Conservation (phyloP, 148 eudicot species). For the Persicaria maculosa region DNA sequence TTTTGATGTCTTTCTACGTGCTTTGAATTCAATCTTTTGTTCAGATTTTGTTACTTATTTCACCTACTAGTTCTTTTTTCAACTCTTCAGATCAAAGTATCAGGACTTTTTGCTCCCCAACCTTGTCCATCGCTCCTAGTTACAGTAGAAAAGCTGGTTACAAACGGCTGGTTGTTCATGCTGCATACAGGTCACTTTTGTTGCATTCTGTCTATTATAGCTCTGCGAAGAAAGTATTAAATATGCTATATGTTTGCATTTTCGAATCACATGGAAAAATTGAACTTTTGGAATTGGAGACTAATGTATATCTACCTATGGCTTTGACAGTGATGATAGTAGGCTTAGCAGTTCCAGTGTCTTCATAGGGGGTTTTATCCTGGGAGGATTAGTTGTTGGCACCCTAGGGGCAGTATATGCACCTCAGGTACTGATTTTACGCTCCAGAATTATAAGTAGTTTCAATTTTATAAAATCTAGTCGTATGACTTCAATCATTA, state of each 20-base stretch:
- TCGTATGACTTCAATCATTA: not conserved
- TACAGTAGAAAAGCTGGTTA: constrained; percentile 24
- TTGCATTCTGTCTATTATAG: not conserved
- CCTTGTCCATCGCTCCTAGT: constrained; percentile 30
- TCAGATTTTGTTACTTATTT: not conserved
- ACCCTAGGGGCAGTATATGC: constrained; percentile 74
- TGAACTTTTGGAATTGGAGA: not conserved
- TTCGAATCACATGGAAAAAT: not conserved
- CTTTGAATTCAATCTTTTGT: constrained; percentile 12
- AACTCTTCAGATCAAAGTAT: constrained; percentile 33
- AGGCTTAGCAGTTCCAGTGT: constrained; percentile 46
- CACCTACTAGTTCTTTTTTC: constrained; percentile 26
- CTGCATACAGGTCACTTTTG: constrained; percentile 53
- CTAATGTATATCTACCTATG: not conserved
- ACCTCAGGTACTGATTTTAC: constrained; percentile 56
- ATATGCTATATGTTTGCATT: not conserved
- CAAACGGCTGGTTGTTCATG: constrained; percentile 51
- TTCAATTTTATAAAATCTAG: not conserved
- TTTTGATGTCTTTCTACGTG: constrained; percentile 3
- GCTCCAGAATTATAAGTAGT: not conserved
- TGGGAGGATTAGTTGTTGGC: constrained; percentile 85
- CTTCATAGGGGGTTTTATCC: constrained; percentile 72
- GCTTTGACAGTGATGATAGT: constrained; percentile 49
- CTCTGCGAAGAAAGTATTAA: not conserved
- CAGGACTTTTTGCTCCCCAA: constrained; percentile 36